Base-by-base conservation (phyloP, 305 asterid species). In the Rubia tinctorum region DNA sequence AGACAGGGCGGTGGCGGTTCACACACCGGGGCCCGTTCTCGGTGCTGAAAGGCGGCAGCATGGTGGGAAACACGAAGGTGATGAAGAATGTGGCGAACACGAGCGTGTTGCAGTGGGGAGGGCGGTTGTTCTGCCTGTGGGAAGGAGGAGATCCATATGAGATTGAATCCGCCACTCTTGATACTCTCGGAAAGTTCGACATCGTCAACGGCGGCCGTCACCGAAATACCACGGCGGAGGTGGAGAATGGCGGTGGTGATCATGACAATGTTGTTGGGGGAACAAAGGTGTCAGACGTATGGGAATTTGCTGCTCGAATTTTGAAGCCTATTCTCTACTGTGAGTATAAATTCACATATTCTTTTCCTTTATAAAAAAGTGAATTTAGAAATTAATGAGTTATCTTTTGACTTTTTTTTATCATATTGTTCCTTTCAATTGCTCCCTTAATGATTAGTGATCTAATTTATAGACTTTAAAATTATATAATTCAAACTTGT, bases 11-110 rank as follows among this genome's bases (percentile, higher is more conserved):
- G 87, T 94, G 98, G 98, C 83, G 87, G 82, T 91, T 94, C 84
- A 91, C 98, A 0, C 97, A 94, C 80, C 93, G 98, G 0, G 98
- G 98, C 13, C 98, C 98, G 67, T 94, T 94, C 55, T 94, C 98
- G 61, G 98, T 94, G 49, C 47, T 94, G 59, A 91, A 88, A 78
- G 97, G 98, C 0, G 96, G 89, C 56, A 89, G 82, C 10, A 91
- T 90, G 93, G 84, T 90, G 44, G 98, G 98, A 39, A 93, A 93
- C 4, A 91, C 98, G 0, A 94, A 94, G 85, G 98, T 94, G 18
- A 94, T 94, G 98, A 94, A 94, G 77, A 94, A 94, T 81, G 98
- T 94, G 23, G 98, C 98, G 4, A 94, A 94, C 40, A 94, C 98
- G 43, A 94, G 98, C 64, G 98, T 94, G 13, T 30, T 94, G 14